Evolutionary conservation across 768 basidiomycete genomes (phyloP), one percentile per base, ranked within the genome.

Genomic region (Psilocybe subaeruginosa): DNA sequence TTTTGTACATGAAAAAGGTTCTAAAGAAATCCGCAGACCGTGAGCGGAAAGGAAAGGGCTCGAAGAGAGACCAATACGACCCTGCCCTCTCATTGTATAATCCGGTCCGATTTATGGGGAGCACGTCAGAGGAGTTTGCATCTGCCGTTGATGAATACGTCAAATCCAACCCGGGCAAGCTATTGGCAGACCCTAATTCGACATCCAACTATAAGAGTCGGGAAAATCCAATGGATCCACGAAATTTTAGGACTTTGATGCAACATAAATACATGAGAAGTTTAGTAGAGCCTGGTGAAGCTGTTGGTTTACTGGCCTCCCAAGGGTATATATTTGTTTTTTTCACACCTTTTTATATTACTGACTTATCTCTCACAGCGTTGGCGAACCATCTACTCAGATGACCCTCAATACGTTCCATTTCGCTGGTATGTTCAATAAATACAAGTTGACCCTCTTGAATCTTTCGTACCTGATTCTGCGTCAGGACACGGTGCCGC

Each of bases 351-450:
- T 23, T 23, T 37, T 16, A 11, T 17, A 16, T 23, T 37, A 33
- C 47, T 64, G 7, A 30, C 9, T 17, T 31, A 17, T 48, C 37
- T 39, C 56, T 8, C 56, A n/a, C 54, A 99, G 97, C 77, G 87
- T 99, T 46, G 97, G 97, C 54, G 97, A 99, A 74, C 97, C 97
- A 4, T 99, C 97, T 14, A 99, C 97, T 0, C 97, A 99, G 73
- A 99, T 99, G 97, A 99, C 97, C 8, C 78, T 99, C 64, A 99
- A 99, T 73, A 99, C 97, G 11, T 99, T 99, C 86, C 97, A 99
- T 80, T 96, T 99, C 70, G 97, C 97, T 67, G 97, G 95, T 88
- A 74, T 69, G 64, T 60, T 19, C 14, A 27, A 11, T 48, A 7
- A 45, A 63, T 57, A 64, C 16, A 58, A n/a, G 23, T 31, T 65